Conservation (phyloP, 2,329 filamentous ascomycete species). For the Cercospora zeae-maydis region DNA sequence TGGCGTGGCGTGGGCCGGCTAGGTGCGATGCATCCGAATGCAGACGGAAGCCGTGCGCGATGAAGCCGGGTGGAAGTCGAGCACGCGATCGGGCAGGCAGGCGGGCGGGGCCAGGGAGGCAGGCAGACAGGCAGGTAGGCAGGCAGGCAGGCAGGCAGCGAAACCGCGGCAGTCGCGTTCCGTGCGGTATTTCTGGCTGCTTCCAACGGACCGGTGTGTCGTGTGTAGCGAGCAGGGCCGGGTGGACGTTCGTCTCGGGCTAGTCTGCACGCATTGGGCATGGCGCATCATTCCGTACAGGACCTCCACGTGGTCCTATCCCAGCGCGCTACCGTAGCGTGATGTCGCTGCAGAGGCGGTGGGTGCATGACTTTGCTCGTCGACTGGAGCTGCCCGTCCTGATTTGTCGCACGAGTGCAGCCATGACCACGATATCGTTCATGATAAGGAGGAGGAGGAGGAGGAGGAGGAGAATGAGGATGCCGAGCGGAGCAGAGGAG, state of each 20-base stretch:
- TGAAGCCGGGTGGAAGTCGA: not conserved
- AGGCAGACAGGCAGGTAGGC: no score
- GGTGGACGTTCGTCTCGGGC: not conserved
- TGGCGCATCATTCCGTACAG: constrained; percentile 5
- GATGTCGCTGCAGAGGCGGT: constrained; percentile 5
- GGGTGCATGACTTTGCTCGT: not conserved
- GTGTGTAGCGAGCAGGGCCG: not conserved
- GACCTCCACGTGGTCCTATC: constrained; percentile 3
- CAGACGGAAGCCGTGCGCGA: not conserved
- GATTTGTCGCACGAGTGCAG: not conserved
- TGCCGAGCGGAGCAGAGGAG: no score
- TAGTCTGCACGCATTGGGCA: not conserved
- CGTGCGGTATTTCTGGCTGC: not conserved
- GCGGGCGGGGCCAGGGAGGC: no score
- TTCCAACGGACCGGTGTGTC: not conserved
- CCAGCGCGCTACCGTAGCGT: not conserved
- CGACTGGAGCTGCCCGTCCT: not conserved
- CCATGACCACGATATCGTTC: not conserved
- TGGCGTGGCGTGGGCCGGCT: not conserved
- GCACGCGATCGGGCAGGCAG: not conserved
- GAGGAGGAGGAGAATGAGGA: no score
- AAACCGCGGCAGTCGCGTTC: not conserved
- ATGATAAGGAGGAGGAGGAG: not conserved
- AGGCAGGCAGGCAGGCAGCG: no score
- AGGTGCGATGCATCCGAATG: not conserved